Base-by-base conservation (phyloP, 2,329 filamentous ascomycete genomes). In the Penicillium sclerotiorum region DNA sequence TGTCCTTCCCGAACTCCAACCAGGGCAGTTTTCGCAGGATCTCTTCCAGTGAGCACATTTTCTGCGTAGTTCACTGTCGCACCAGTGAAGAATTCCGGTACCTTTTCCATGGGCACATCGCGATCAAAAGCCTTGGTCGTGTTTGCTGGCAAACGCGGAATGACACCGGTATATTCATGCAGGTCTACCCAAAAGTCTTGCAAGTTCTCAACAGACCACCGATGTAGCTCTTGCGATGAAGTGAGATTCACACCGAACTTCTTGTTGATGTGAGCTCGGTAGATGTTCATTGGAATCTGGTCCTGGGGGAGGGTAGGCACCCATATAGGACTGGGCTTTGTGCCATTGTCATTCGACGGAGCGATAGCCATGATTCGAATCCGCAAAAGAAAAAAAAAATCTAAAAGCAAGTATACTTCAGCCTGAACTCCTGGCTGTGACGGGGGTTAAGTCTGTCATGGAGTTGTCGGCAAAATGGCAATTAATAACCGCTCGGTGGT, bases 181-280 rank as follows among this genome's bases (percentile, higher is more conserved):
- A 76, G 57, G 54, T 75, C 69, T 20, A 69, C 64, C 73, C 73
- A 76, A 52, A 76, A 76, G 9, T 71, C 63, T 40, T 76, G 73
- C 4, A 70, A 63, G n/a, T 68, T 60, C 1, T 62, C 52, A 5
- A 73, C 66, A 21, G 65, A 70, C 73, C 73, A 76, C 53, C 54
- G 59, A 20, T 75, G 70, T 15, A 76, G 63, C 3, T 74, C 68
- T 32, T 68, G 63, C 2, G 71, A 68, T 6, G 47, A 43, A 9
- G 23, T 22, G 9, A 55, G n/a, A 2, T 40, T 38, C n/a, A 46
- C 47, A 11, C 46, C 44, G 48, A 57, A 57, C 15, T 57, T 55
- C 17, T 30, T 43, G 36, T 57, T 57, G 46, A 57, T 40, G 41
- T 57, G 52, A 13, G 37, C 39, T 8, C 55, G 48, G 20, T 57